phyloP scores from a whole-genome alignment of 371 early-diverging fungal species.

The Lichtheimia ramosa region DNA sequence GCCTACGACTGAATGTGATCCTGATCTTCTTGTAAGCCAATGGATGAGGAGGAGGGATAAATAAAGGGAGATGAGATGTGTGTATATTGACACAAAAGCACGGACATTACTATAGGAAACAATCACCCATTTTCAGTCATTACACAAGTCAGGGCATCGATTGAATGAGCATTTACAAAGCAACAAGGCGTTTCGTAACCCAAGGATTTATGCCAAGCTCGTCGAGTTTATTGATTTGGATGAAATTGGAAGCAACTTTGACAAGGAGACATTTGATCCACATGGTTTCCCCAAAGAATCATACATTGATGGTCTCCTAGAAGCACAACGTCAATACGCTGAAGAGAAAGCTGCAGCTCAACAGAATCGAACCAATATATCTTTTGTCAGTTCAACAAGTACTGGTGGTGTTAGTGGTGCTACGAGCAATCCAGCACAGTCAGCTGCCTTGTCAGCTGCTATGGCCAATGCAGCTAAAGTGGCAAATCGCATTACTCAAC shows the following conservation, averaged over 20 bases:
- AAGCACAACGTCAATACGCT: slow-evolving; percentile 36
- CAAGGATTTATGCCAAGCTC: slow-evolving; percentile 76
- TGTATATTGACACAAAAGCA: background rate
- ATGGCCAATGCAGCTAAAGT: slow-evolving; percentile 46
- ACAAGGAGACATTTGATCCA: slow-evolving; percentile 58
- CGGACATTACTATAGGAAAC: slow-evolving; percentile 43
- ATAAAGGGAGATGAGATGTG: too few species aligned
- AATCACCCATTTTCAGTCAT: slow-evolving; percentile 61
- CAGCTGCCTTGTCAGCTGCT: slow-evolving; percentile 35
- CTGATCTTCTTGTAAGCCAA: slow-evolving; percentile 46
- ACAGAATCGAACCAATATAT: slow-evolving; percentile 27
- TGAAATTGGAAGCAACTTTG: slow-evolving; percentile 71
- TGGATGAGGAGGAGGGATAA: background rate
- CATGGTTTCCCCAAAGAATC: slow-evolving; percentile 43
- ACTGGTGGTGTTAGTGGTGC: background rate
- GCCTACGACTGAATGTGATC: slow-evolving; percentile 46
- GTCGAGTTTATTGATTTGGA: slow-evolving; percentile 75
- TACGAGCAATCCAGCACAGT: slow-evolving; percentile 13
- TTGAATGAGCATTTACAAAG: slow-evolving; percentile 70
- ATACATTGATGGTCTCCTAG: slow-evolving; percentile 56
- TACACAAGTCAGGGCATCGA: slow-evolving; percentile 49
- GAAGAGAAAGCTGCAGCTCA: slow-evolving; percentile 41
- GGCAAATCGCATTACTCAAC: slow-evolving; percentile 30
- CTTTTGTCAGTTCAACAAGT: slow-evolving; percentile 21
- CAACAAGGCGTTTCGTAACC: slow-evolving; percentile 80